Percentiles rank a stretch among this genome's conserved stretches.
Conservation (phyloP, 306 rosid genomes). For the Geum urbanum region DNA sequence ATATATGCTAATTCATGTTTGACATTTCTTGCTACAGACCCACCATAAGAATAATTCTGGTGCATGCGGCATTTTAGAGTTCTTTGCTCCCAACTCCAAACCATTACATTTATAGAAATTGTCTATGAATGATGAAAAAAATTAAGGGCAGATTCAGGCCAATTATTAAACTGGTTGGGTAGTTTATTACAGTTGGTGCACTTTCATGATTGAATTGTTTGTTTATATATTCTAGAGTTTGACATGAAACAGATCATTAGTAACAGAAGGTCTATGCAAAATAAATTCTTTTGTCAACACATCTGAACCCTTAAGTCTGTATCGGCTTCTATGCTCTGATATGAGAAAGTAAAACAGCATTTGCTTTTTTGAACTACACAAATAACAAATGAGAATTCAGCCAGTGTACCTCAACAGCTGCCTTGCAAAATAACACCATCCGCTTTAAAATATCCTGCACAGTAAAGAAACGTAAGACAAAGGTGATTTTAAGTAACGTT, state of each 20-base stretch:
- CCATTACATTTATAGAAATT: background rate
- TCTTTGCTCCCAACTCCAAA: background rate
- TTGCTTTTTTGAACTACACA: conserved; percentile 6
- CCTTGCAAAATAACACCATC: conserved; percentile 89
- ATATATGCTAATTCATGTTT: background rate
- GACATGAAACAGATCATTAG: background rate
- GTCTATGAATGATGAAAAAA: background rate
- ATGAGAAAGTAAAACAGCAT: background rate
- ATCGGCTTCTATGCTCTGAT: background rate
- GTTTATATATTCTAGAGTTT: conserved; percentile 6
- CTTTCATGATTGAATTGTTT: background rate
- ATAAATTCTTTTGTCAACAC: background rate
- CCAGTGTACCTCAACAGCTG: conserved; percentile 73
- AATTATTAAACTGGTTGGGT: background rate
- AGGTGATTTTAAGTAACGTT: conserved; percentile 24
- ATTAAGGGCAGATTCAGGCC: background rate
- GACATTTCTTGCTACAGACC: background rate
- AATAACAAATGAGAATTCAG: background rate
- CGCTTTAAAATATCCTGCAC: conserved; percentile 87
- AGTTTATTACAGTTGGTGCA: background rate
- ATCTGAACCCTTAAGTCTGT: background rate
- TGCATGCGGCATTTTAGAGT: background rate
- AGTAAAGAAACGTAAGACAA: conserved; percentile 26
- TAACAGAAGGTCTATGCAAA: background rate
- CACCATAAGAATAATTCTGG: background rate